Percentiles rank a stretch among this genome's conserved stretches.
phyloP scores from a whole-genome alignment of 2,329 filamentous ascomycete genomes.

The Fusarium tanahbumbuense region DNA sequence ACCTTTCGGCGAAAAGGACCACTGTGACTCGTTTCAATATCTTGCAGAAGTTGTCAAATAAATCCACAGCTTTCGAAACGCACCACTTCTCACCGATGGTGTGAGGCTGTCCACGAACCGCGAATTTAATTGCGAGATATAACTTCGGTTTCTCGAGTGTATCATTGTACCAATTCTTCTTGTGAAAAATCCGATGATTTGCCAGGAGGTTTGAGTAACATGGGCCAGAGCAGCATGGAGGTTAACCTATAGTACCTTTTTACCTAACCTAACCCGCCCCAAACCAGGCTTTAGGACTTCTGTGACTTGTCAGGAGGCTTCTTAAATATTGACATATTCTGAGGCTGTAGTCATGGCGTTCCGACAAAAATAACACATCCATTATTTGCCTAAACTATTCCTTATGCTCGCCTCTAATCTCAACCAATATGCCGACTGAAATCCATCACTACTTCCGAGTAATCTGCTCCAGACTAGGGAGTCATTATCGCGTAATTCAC shows the following conservation, averaged over 20 bases:
- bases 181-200: too few relatives aligned
- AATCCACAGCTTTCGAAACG: too few relatives aligned
- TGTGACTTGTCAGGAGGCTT: fast-evolving
- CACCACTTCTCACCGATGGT: too few relatives aligned
- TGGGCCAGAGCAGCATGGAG: neutral
- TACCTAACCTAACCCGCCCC: neutral
- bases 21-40: too few relatives aligned
- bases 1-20: neutral
- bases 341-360: neutral
- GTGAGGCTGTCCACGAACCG: too few relatives aligned
- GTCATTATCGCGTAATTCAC: neutral
- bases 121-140: too few relatives aligned
- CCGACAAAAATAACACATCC: too few relatives aligned
- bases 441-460: neutral
- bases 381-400: neutral
- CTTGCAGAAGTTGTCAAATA: too few relatives aligned
- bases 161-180: too few relatives aligned
- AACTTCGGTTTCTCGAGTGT: too few relatives aligned
- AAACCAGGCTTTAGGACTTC: neutral
- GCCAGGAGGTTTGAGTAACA: too few relatives aligned
- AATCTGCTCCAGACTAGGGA: neutral
- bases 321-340: neutral
- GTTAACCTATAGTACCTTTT: neutral
- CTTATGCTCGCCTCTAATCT: neutral
- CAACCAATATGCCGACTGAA: neutral